Conservation (phyloP, 1,284 basidiomycete genomes). For the Sparassis latifolia region DNA sequence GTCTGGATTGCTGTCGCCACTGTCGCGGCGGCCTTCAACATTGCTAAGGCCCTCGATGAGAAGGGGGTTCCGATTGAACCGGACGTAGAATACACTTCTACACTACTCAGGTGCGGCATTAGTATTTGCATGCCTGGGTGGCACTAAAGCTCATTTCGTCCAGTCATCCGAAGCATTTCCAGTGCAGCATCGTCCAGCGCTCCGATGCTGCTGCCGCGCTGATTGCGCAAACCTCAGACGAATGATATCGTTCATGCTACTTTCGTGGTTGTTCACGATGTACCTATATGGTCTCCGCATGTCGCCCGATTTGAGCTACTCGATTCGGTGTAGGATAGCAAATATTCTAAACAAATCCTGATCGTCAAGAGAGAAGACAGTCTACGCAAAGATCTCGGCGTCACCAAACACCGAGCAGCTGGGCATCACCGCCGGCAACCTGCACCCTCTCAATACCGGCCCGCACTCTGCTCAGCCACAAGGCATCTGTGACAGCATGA, state of each 20-base stretch:
- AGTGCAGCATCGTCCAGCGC: conserved; percentile 35
- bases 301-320: too few relatives aligned
- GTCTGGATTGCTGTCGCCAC: conserved; percentile 26
- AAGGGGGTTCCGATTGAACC: conserved; percentile 21
- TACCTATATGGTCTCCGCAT: too few relatives aligned
- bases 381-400: not conserved
- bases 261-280: too few relatives aligned
- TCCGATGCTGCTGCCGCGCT: conserved; percentile 25
- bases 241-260: not conserved
- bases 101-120: conserved; percentile 12
- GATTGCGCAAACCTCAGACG: conserved; percentile 23
- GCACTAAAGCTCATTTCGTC: not conserved
- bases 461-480: conserved; percentile 27
- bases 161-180: conserved; percentile 34
- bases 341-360: too few relatives aligned
- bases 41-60: conserved; percentile 19
- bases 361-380: too few relatives aligned
- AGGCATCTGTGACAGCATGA: conserved; percentile 8
- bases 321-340: too few relatives aligned
- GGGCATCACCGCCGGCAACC: conserved; percentile 28
- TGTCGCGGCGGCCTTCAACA: conserved; percentile 23
- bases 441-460: conserved; percentile 29
- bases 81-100: conserved; percentile 16
- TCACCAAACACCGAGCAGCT: conserved; percentile 25
- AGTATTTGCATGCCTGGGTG: not conserved